Percentiles rank a stretch among this genome's conserved stretches.
phyloP scores from a whole-genome alignment of 768 basidiomycete genomes.

The Termitomyces sp. region DNA sequence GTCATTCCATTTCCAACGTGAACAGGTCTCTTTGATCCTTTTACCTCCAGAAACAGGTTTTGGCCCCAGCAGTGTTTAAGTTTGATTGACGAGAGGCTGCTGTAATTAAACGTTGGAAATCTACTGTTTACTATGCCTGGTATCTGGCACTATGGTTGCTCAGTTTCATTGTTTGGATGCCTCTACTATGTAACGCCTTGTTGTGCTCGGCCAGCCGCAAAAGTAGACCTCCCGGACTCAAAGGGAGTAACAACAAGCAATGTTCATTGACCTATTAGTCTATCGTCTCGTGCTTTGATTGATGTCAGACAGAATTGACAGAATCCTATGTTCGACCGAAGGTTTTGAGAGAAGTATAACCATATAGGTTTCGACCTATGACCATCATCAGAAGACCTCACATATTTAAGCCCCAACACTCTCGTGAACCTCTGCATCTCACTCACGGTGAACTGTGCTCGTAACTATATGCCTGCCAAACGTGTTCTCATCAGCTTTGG shows the following conservation, averaged over 20 bases:
- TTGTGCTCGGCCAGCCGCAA: neutral
- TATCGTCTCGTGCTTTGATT: neutral
- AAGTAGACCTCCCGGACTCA: neutral
- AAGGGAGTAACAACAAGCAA: neutral
- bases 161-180: no score
- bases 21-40: no score
- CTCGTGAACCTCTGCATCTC: neutral
- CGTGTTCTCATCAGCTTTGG: slow-evolving; percentile 57
- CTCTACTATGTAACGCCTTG: neutral
- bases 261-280: no score
- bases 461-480: slow-evolving; percentile 38
- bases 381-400: neutral
- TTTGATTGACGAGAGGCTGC: no score
- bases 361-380: neutral
- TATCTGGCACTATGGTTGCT: no score
- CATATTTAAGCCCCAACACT: neutral
- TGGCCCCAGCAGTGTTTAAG: no score
- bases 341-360: neutral
- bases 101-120: no score
- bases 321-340: neutral
- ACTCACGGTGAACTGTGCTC: neutral
- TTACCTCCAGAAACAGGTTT: no score
- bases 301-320: neutral
- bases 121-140: no score
- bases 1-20: no score